Evolutionary conservation across 108 stramenopile genomes (phyloP).

Genomic region (Schizochytrium sp.): DNA sequence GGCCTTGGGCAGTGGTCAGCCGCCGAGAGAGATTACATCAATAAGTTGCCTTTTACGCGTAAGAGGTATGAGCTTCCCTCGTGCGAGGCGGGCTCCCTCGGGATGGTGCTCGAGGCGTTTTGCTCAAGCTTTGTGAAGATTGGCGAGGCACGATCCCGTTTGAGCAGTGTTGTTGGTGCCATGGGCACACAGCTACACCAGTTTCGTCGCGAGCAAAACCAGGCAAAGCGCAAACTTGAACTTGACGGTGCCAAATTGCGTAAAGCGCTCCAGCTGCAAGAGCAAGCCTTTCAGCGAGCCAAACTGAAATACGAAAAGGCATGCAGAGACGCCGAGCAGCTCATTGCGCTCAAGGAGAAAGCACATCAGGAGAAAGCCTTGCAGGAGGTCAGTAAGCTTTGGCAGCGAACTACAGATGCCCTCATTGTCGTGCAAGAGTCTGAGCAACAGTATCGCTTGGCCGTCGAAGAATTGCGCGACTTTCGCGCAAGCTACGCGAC

Average conservation of each 20-base stretch:
- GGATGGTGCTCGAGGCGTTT: background rate
- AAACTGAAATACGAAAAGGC: background rate
- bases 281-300: background rate
- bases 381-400: background rate
- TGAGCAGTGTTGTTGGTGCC: constrained; percentile 12
- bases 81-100: background rate
- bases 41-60: background rate
- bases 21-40: background rate
- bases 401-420: constrained; percentile 5
- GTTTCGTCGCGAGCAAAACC: background rate
- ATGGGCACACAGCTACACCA: constrained; percentile 8
- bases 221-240: background rate
- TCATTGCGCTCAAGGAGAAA: constrained; percentile 10
- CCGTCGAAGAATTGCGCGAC: background rate
- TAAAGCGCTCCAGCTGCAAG: background rate
- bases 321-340: background rate
- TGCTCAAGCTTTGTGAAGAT: background rate
- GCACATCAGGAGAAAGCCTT: constrained; percentile 1
- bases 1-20: background rate
- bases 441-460: background rate
- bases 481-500: background rate
- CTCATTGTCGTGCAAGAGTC: background rate
- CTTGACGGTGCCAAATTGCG: background rate
- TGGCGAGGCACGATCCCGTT: background rate
- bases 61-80: background rate